phyloP scores from a whole-genome alignment of 2,329 filamentous ascomycete genomes.

The Calonectria henricotiae region DNA sequence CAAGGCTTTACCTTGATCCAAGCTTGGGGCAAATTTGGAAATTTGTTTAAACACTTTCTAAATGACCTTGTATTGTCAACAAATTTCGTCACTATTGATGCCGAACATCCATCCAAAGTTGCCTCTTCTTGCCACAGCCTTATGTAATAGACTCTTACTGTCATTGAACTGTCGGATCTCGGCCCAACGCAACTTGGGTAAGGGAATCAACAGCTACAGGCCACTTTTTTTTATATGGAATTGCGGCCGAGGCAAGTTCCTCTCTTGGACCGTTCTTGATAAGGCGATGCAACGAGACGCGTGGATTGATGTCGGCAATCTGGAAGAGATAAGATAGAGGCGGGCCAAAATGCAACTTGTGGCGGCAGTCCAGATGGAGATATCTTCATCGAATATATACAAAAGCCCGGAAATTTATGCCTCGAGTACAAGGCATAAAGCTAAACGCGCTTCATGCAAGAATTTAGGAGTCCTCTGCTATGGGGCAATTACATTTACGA shows the following conservation, averaged over 20 bases:
- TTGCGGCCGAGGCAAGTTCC: not conserved
- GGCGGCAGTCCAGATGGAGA: not conserved
- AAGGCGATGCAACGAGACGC: conserved; percentile 8
- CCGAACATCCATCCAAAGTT: conserved; percentile 3
- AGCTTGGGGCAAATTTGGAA: not conserved
- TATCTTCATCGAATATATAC: not conserved
- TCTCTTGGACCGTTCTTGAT: not conserved
- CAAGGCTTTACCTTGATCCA: not conserved
- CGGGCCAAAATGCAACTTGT: conserved; percentile 9
- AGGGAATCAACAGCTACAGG: no score
- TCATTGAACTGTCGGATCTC: not conserved
- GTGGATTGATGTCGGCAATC: not conserved
- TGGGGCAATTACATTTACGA: not conserved
- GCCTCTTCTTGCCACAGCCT: not conserved
- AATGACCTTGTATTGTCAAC: conserved; percentile 4
- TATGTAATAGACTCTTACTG: no score
- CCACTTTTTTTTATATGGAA: not conserved
- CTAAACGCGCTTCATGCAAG: not conserved
- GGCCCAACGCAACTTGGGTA: not conserved
- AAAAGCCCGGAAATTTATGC: not conserved
- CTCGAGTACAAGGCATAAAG: not conserved
- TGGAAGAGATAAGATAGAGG: not conserved
- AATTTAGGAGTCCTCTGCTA: not conserved
- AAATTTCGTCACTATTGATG: not conserved
- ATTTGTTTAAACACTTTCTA: not conserved